Percentiles rank a stretch among this genome's conserved stretches.
phyloP scores from a whole-genome alignment of 2,329 filamentous ascomycete genomes.

The Talaromyces sp. region DNA sequence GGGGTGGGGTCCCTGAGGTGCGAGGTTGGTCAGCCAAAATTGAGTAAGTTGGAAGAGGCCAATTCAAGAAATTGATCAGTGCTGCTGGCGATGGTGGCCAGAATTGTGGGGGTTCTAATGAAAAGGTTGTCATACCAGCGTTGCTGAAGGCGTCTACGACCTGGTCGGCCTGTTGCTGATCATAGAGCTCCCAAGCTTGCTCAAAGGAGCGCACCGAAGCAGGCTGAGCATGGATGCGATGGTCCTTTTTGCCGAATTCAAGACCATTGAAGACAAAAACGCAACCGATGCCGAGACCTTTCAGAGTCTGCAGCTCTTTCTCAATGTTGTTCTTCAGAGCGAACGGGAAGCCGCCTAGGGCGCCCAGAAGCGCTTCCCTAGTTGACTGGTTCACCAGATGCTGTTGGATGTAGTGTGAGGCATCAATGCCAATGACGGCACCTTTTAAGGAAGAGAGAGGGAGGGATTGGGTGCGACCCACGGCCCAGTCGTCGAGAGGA shows the following conservation, averaged over 20 bases:
- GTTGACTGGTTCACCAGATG: conserved; percentile 71
- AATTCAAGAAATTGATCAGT: not conserved
- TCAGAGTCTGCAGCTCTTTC: conserved; percentile 73
- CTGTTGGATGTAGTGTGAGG: conserved; percentile 81
- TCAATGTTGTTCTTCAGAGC: conserved; percentile 76
- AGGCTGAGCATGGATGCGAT: conserved; percentile 61
- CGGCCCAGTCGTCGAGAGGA: conserved; percentile 61
- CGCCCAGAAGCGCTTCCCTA: conserved; percentile 85
- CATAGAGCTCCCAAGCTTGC: conserved; percentile 85
- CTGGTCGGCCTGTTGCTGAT: conserved; percentile 73
- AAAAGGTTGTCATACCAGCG: conserved; percentile 60
- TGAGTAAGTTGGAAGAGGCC: conserved; percentile 4
- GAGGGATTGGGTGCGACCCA: conserved; percentile 57
- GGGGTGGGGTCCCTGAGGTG: conserved; percentile 65
- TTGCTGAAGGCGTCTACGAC: conserved; percentile 87
- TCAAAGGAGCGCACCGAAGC: conserved; percentile 70
- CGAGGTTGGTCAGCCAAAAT: conserved; percentile 30
- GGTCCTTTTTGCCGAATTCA: conserved; percentile 74
- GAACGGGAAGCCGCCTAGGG: conserved; percentile 83
- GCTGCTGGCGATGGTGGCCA: conserved; percentile 8
- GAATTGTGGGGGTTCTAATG: not conserved
- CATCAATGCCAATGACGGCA: conserved; percentile 80
- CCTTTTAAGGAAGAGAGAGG: conserved; percentile 72
- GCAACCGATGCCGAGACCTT: conserved; percentile 69
- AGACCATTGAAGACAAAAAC: conserved; percentile 93